A percentile compares a stretch with the other conserved stretches of the same genome.
Evolutionary conservation across 177 flowering plant genomes (phyloP).

Genomic region (Vitis hybrid): DNA sequence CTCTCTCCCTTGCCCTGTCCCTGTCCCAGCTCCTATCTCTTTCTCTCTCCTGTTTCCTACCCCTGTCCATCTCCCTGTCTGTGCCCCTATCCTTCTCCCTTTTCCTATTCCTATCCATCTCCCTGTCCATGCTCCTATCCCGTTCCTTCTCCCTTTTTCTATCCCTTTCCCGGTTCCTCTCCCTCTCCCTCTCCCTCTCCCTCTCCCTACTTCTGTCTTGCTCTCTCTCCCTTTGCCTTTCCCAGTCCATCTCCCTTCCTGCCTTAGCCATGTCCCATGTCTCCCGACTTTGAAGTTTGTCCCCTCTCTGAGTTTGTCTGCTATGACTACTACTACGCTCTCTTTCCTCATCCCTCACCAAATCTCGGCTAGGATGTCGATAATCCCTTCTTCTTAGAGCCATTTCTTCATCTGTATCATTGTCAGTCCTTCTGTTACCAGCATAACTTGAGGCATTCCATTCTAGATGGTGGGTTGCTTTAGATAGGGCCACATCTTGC

Average conservation of each 20-base stretch:
- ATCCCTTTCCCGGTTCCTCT: constrained; percentile 9
- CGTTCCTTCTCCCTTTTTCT: constrained; percentile 23
- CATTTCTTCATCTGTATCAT: constrained; percentile 30
- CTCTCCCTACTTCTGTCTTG: constrained; percentile 5
- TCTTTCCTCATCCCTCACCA: constrained; percentile 29
- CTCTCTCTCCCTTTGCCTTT: constrained; percentile 18
- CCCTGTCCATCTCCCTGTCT: constrained; percentile 19
- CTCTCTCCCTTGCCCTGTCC: constrained; percentile 31
- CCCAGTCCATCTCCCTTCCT: constrained; percentile 21
- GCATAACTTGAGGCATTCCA: constrained; percentile 11
- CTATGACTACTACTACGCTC: constrained; percentile 34
- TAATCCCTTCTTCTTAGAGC: constrained; percentile 19
- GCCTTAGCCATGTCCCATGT: constrained; percentile 17
- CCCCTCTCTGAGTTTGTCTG: constrained; percentile 26
- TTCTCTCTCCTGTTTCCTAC: constrained; percentile 28
- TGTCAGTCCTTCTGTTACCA: constrained; percentile 18
- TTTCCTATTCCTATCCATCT: constrained; percentile 21
- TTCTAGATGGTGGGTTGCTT: constrained; percentile 14
- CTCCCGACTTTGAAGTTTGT: constrained; percentile 20
- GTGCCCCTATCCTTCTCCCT: constrained; percentile 15
- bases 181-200: constrained; percentile 7
- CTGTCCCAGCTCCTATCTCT: constrained; percentile 25
- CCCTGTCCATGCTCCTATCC: constrained; percentile 17
- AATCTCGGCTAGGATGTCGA: constrained; percentile 26
- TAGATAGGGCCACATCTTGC: constrained; percentile 25